A percentile compares a stretch with the other conserved stretches of the same genome.
Conservation (phyloP, 202 grass and related monocot genomes). For the Zizania palustris region DNA sequence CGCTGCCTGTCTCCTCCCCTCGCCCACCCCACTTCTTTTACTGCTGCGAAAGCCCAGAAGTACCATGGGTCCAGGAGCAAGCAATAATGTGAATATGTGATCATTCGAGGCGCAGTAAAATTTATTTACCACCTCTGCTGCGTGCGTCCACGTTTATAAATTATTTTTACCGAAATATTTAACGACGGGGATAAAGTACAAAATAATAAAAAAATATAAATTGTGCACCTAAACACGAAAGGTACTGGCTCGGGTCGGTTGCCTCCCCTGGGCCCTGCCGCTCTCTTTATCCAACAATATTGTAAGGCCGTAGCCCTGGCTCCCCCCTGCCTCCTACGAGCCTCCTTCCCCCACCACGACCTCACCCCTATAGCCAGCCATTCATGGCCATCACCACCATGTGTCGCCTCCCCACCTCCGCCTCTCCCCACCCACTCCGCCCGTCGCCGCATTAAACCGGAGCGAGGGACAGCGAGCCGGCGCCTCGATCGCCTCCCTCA, state of each 20-base stretch:
- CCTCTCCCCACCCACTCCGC: slow-evolving; percentile 40
- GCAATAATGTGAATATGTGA: background rate
- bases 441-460: slow-evolving; percentile 42
- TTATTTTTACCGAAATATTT: no score
- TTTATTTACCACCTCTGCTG: background rate
- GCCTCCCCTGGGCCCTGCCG: background rate
- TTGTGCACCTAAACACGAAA: no score
- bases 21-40: slow-evolving; percentile 19
- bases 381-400: slow-evolving; percentile 56
- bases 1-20: slow-evolving; percentile 45
- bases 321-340: slow-evolving; percentile 30
- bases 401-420: slow-evolving; percentile 34
- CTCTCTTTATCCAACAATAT: slow-evolving; percentile 51
- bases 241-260: no score
- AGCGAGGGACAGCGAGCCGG: background rate
- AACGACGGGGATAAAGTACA: no score
- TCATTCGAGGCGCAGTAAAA: background rate
- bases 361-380: slow-evolving; percentile 30
- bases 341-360: slow-evolving; percentile 14
- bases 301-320: slow-evolving; percentile 46
- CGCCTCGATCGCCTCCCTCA: slow-evolving; percentile 10
- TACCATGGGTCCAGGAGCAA: background rate
- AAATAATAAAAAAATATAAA: no score
- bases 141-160: no score
- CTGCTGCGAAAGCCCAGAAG: background rate